A percentile compares a stretch with the other conserved stretches of the same genome.
These are phyloP conservation scores for Ambrosia hybrid DNA, from an alignment of 140 eudicot genomes.

Conservation along the genomic window DNA sequence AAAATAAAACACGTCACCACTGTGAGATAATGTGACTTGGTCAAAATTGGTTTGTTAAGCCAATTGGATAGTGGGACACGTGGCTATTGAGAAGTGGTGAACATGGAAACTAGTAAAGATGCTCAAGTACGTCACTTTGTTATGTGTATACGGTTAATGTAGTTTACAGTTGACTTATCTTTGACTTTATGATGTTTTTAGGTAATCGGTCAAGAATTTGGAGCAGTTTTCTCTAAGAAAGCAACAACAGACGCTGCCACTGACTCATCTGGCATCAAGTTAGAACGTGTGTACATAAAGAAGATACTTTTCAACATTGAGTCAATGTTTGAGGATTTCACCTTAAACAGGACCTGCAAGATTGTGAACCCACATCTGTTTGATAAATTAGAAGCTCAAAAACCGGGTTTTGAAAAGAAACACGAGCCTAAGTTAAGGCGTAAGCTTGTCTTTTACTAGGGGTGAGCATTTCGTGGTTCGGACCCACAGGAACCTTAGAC, in stretches of 20 bases:
- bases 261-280: conserved; percentile 4
- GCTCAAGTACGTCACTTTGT: conserved; percentile 13
- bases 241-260: conserved; percentile 17
- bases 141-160: background rate
- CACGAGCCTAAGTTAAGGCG: conserved; percentile 34
- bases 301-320: conserved; percentile 47
- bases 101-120: conserved; percentile 40
- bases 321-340: conserved; percentile 62
- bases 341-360: conserved; percentile 47
- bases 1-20: no score
- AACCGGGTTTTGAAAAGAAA: conserved; percentile 17
- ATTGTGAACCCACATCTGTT: conserved; percentile 63
- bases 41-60: no score
- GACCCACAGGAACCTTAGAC: no score
- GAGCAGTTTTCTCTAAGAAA: conserved; percentile 41
- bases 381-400: conserved; percentile 53
- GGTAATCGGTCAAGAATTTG: conserved; percentile 41
- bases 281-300: conserved; percentile 60
- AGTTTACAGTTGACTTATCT: background rate
- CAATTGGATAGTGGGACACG: no score
- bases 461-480: no score
- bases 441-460: no score
- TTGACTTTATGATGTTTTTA: conserved; percentile 13
- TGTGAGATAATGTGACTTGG: no score
- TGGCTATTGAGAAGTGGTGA: conserved; percentile 29